Evolutionary conservation across 2,329 filamentous ascomycete species (phyloP).

Genomic region (Pseudogymnoascus sp.): DNA sequence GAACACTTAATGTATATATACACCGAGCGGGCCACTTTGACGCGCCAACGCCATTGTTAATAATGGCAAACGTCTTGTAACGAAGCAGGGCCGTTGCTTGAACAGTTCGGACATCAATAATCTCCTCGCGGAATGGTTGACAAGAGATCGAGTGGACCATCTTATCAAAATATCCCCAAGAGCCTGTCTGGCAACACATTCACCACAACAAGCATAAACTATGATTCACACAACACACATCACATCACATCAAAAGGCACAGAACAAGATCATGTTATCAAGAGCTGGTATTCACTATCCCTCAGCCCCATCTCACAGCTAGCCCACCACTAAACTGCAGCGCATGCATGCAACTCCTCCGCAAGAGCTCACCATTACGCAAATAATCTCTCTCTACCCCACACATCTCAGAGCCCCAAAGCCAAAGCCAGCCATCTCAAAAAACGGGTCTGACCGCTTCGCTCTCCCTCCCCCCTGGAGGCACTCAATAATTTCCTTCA

Average conservation of each 20-base stretch:
- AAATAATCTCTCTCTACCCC: background rate
- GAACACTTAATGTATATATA: background rate
- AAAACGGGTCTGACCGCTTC: background rate
- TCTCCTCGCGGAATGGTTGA: background rate
- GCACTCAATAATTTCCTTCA: background rate
- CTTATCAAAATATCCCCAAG: background rate
- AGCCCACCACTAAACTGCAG: background rate
- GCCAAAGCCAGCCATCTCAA: background rate
- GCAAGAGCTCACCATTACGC: background rate
- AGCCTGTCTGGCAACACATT: background rate
- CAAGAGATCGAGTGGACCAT: background rate
- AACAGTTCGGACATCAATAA: background rate
- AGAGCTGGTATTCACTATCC: constrained; percentile 8
- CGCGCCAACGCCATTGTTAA: too few relatives aligned
- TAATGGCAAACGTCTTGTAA: too few relatives aligned
- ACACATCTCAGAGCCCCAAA: background rate
- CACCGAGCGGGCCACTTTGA: background rate
- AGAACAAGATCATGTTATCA: background rate
- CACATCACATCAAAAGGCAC: background rate
- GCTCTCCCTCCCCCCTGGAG: background rate
- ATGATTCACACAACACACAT: background rate
- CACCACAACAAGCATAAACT: background rate
- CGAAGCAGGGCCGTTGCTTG: too few relatives aligned
- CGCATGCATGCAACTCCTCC: background rate
- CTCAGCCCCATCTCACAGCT: background rate